Percentiles rank a stretch among this genome's conserved stretches.
Conservation (phyloP, 2,329 filamentous ascomycete genomes). For the Calycina marina region DNA sequence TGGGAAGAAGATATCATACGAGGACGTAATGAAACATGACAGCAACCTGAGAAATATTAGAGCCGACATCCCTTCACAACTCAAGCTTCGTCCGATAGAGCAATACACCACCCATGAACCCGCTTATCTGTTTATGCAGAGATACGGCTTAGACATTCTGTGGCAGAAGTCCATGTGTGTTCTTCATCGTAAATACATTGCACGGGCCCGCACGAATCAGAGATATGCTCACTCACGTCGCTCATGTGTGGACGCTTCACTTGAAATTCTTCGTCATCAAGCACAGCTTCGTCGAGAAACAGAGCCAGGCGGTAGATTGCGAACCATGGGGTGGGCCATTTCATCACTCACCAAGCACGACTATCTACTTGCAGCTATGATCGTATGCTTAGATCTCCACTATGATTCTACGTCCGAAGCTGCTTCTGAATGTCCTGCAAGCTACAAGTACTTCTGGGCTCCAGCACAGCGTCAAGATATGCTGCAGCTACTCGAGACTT, state of each 20-base stretch:
- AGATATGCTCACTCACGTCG: constrained; percentile 74
- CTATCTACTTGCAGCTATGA: constrained; percentile 73
- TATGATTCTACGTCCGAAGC: constrained; percentile 37
- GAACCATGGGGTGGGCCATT: constrained; percentile 64
- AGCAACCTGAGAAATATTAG: constrained; percentile 44
- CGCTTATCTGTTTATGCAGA: constrained; percentile 71
- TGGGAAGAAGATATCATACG: constrained; percentile 41
- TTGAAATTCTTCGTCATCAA: constrained; percentile 69
- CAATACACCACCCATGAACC: constrained; percentile 62
- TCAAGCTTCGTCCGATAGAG: constrained; percentile 61
- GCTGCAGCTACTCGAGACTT: constrained; percentile 57
- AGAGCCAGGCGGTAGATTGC: constrained; percentile 54
- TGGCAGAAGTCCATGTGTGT: constrained; percentile 83
- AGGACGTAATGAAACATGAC: constrained; percentile 50
- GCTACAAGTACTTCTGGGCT: constrained; percentile 40
- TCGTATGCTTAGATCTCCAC: constrained; percentile 71
- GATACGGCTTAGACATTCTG: constrained; percentile 70
- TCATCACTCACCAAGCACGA: constrained; percentile 70
- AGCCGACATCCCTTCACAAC: constrained; percentile 61
- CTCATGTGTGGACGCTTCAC: constrained; percentile 72
- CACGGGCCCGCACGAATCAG: constrained; percentile 61
- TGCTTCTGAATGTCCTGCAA: constrained; percentile 22
- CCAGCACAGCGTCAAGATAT: constrained; percentile 55
- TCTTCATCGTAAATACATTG: constrained; percentile 75
- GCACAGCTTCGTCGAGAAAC: constrained; percentile 62